Percentiles rank a stretch among this genome's conserved stretches.
These are phyloP conservation scores for Coemansia sp. DNA, from an alignment of 371 early-diverging fungal genomes.

Conservation along the genomic window DNA sequence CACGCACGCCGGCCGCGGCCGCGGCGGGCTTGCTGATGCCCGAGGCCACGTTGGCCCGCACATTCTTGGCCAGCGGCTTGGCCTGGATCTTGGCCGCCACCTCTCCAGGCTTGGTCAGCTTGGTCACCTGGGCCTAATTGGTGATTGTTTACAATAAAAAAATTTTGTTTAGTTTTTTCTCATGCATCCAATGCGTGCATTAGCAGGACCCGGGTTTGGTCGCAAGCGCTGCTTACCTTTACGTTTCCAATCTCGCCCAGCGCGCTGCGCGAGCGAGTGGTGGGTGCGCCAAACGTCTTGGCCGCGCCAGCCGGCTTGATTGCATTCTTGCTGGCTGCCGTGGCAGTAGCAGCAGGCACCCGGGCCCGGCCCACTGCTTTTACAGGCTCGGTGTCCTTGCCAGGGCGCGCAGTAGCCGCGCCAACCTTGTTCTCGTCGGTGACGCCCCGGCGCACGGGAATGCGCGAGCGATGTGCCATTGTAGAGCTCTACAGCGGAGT, in stretches of 20 bases:
- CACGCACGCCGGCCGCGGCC: neutral
- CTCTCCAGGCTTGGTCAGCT: slow-evolving; percentile 33
- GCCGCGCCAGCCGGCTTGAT: neutral
- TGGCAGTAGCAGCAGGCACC: neutral
- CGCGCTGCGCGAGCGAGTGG: slow-evolving; percentile 20
- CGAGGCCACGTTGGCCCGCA: slow-evolving; percentile 6
- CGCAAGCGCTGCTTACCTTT: slow-evolving; percentile 18
- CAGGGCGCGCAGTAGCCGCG: slow-evolving; percentile 4
- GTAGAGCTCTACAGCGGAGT: slow-evolving; percentile 23
- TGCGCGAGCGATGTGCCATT: slow-evolving; percentile 42
- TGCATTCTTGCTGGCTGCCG: neutral
- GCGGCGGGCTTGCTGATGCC: slow-evolving; percentile 16
- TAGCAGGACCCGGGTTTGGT: too few relatives aligned
- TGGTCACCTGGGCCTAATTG: slow-evolving; percentile 1
- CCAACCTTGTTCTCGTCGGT: slow-evolving; percentile 42
- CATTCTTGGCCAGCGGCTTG: slow-evolving; percentile 2
- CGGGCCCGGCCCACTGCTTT: slow-evolving; percentile 20
- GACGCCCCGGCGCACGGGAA: slow-evolving; percentile 28
- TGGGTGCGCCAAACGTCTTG: slow-evolving; percentile 26
- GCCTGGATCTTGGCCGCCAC: slow-evolving; percentile 12
- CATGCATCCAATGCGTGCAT: neutral
- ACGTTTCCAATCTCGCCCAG: slow-evolving; percentile 24
- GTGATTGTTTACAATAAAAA: too few relatives aligned
- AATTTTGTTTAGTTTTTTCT: neutral
- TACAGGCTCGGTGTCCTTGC: slow-evolving; percentile 11